Evolutionary conservation across 768 basidiomycete species (phyloP), one percentile per base, ranked within the genome.

Genomic region (Termitomyces sp.): DNA sequence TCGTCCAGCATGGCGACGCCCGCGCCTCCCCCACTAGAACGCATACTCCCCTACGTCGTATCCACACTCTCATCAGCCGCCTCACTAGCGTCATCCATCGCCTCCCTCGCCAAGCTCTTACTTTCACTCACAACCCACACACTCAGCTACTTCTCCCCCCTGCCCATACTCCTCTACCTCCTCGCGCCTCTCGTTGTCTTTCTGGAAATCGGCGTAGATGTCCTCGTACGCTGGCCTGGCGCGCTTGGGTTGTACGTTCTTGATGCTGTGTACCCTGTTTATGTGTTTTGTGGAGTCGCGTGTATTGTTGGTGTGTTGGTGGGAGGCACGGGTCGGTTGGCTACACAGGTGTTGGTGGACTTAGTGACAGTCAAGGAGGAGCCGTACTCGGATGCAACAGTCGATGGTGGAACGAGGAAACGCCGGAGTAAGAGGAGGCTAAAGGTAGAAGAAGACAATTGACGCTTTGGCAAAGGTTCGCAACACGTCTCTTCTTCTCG

Each of bases 221-320:
- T 78, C 24, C 71, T 80, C 56, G 42, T 88, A 3, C 68, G 73
- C 61, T 71, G 75, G 22, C 87, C 87, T 0, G 80, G 78, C 62
- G 61, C 65, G 13, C 66, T 78, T 37, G 61, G 70, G 22, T 51
- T 69, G 6, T 77, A 72, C 65, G 57, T 80, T 30, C 66, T 78
- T 18, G 75, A 78, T 7, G 73, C 76, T 11, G 53, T 85, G 1
- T 83, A 81, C 49, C 85, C 85, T 0, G 53, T 85, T 36, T 86
- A 86, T 61, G 76, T 84, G 15, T 78, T 86, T 59, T 76, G 74
- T 41, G 82, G 82, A 1, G 77, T 81, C 1, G 84, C 85, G 1
- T 83, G 81, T 61, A 78, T 86, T 52, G 73, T 74, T 9, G 84
- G 84, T 6, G 70, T 69, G 11, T 18, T 76, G 20, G 46, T 85